Conservation (phyloP, 2,329 filamentous ascomycete genomes). For the Daldinia eschscholtzii region DNA sequence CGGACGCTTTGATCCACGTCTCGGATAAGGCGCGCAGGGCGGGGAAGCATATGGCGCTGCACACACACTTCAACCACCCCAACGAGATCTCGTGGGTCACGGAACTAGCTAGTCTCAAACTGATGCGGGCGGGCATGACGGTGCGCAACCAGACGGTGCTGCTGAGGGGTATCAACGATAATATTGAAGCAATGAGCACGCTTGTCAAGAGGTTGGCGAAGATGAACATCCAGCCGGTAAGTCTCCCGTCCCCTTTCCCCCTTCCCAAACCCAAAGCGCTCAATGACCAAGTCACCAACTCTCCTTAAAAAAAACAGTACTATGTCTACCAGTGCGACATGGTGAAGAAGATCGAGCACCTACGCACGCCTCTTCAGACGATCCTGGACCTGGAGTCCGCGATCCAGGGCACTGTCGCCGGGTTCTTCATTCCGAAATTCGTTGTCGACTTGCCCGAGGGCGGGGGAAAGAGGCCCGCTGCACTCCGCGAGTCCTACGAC, state of each 20-base stretch:
- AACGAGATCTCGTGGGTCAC: constrained; percentile 73
- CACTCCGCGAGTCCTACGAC: constrained; percentile 67
- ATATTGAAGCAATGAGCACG: constrained; percentile 63
- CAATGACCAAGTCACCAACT: too few relatives aligned
- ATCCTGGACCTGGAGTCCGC: constrained; percentile 69
- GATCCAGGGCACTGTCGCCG: constrained; percentile 71
- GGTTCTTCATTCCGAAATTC: constrained; percentile 73
- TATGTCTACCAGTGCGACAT: constrained; percentile 77
- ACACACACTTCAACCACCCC: constrained; percentile 75
- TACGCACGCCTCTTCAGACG: constrained; percentile 70
- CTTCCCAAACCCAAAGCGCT: not conserved
- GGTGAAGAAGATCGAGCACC: constrained; percentile 70
- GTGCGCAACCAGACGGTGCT: constrained; percentile 73
- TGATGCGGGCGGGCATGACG: constrained; percentile 65
- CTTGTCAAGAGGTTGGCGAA: constrained; percentile 68
- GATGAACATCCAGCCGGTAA: constrained; percentile 68
- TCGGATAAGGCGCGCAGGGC: constrained; percentile 62
- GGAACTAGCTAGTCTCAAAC: constrained; percentile 61
- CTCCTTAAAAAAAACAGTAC: constrained; percentile 56
- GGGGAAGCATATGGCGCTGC: constrained; percentile 71
- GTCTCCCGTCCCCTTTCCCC: constrained; percentile 36
- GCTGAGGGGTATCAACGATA: constrained; percentile 70
- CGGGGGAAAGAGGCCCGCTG: constrained; percentile 72
- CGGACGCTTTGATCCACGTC: constrained; percentile 63
- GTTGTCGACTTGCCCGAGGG: constrained; percentile 73